These are phyloP conservation scores for Hymenoscyphus fructigenus DNA, from an alignment of 2,329 filamentous ascomycete genomes.

Conservation along the genomic window DNA sequence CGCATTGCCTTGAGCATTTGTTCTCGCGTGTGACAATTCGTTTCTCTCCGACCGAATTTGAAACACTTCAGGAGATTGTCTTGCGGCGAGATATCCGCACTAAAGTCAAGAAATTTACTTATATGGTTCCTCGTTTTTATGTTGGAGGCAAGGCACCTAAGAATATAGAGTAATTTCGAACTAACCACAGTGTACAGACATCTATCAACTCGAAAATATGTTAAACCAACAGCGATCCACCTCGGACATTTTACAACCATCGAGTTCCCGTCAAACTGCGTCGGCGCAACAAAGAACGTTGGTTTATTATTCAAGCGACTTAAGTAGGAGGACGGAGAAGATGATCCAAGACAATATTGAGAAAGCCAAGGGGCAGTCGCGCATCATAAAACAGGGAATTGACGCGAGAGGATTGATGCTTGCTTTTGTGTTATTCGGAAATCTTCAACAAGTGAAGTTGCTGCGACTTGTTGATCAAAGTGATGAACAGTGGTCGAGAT, in stretches of 20 bases:
- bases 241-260: not conserved
- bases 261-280: not conserved
- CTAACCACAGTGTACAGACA: not conserved
- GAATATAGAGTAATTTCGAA: not conserved
- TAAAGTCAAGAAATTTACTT: constrained; percentile 59
- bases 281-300: not conserved
- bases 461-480: constrained; percentile 60
- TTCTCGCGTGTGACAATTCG: constrained; percentile 38
- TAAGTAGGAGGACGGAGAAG: constrained; percentile 7
- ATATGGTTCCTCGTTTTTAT: constrained; percentile 60
- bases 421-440: constrained; percentile 49
- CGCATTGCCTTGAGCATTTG: constrained; percentile 8
- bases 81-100: constrained; percentile 48
- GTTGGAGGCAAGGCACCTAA: constrained; percentile 44
- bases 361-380: constrained; percentile 28
- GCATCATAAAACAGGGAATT: constrained; percentile 24
- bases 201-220: not conserved
- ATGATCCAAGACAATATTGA: constrained; percentile 12
- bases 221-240: not conserved
- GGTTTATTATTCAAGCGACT: not conserved
- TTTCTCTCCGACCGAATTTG: constrained; percentile 47
- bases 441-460: constrained; percentile 63
- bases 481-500: constrained; percentile 53
- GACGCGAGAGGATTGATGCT: constrained; percentile 25
- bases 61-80: constrained; percentile 49